Base-by-base conservation (phyloP, 78 protist species). In the Dictyostelium capitatum region DNA sequence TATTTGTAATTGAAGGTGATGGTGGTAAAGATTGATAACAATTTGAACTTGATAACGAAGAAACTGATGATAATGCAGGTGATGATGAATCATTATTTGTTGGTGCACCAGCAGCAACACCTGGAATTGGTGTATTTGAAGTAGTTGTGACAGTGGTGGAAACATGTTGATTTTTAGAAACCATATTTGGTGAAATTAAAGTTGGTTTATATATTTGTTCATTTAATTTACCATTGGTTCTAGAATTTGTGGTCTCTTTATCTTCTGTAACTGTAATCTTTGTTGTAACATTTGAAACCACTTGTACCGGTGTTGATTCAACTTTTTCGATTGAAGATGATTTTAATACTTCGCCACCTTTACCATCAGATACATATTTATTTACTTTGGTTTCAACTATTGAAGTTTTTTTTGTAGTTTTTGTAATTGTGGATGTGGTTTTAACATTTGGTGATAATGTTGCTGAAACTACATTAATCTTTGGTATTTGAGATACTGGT, bases 141-240 rank as follows among this genome's bases (percentile, higher is more conserved):
- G 47, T 4, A 10, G 5, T 67, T 25, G 25, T 25, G n/a, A 30
- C 17, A n/a, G n/a, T n/a, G n/a, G n/a, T n/a, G n/a, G n/a, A n/a
- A n/a, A n/a, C n/a, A n/a, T n/a, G 43, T 37, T 37, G 43, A 37
- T 37, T 37, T 37, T 37, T 37, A 37, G 43, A 37, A 37, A 4
- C 30, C 11, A 67, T 28, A 32, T 67, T 67, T 32, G 30, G 75
- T 12, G 75, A 67, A 15, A 67, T 67, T 67, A 67, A 67, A 32
- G 75, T 67, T 67, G 75, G 75, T 67, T 67, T 67, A 67, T 67
- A 67, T 14, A 67, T 67, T 15, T 67, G 43, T 15, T 67, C 37
- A 67, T 67, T 67, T 67, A 67, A 67, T 12, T 25, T 62, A 62
- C 28, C 70, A 25, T 30, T 25, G 12, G 28, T 23, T 11, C 28